Evolutionary conservation across 148 eudicot species (phyloP).

Genomic region (Cornus florida): DNA sequence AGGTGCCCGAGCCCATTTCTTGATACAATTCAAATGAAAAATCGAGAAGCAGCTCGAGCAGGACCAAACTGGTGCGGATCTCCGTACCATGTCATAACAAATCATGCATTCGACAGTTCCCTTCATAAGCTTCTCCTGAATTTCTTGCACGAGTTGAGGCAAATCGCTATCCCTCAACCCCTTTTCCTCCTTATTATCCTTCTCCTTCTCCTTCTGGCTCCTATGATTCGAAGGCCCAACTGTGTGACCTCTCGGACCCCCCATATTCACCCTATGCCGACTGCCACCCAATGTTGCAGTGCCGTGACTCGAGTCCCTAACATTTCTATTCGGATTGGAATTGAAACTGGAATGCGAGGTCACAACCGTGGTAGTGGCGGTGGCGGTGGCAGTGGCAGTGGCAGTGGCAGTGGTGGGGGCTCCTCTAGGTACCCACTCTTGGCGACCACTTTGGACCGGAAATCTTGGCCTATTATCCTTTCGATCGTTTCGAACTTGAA

Average conservation of each 20-base stretch:
- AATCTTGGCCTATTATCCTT: slow-evolving; percentile 51
- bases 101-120: slow-evolving; percentile 94
- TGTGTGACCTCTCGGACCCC: slow-evolving; percentile 37
- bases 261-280: slow-evolving; percentile 22
- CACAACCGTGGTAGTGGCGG: slow-evolving; percentile 22
- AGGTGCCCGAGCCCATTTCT: slow-evolving; percentile 97
- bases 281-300: slow-evolving; percentile 12
- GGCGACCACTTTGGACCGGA: slow-evolving; percentile 41
- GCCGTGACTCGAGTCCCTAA: slow-evolving; percentile 21
- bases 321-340: slow-evolving; percentile 27
- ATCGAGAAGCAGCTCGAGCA: slow-evolving; percentile 89
- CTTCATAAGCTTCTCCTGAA: slow-evolving; percentile 83
- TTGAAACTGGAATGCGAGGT: slow-evolving; percentile 19
- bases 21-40: slow-evolving; percentile 77
- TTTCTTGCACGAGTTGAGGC: slow-evolving; percentile 91
- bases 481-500: slow-evolving; percentile 46
- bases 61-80: slow-evolving; percentile 90
- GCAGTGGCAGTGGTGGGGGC: slow-evolving; percentile 8
- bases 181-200: slow-evolving; percentile 32
- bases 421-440: slow-evolving; percentile 75
- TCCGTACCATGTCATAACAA: slow-evolving; percentile 91
- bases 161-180: slow-evolving; percentile 30
- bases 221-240: slow-evolving; percentile 48
- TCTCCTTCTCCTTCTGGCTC: slow-evolving; percentile 34
- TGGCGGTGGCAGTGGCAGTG: background rate